Base-by-base conservation (phyloP, 2,329 filamentous ascomycete species). In the Hypoxylon sp. region DNA sequence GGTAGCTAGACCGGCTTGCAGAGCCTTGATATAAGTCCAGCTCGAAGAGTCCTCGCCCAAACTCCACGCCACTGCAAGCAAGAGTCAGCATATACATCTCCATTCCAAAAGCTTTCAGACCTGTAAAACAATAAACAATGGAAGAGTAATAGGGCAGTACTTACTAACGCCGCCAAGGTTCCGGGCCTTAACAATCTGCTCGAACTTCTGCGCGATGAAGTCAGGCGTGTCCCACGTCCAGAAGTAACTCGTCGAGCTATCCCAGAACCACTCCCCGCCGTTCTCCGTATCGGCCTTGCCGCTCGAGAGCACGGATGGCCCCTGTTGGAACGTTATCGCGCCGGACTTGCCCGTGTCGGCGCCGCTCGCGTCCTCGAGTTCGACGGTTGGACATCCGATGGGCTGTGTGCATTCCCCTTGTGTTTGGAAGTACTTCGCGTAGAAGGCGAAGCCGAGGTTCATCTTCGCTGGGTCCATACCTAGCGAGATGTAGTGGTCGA, bases 161-260 rank as follows among this genome's bases (percentile, higher is more conserved):
- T 71, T 69, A 74, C 73, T 92, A 3, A 91, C 87, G 14, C 91
- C 91, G 1, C 91, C 90, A 0, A 93, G 76, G 0, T 80, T 77
- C 73, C 85, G 83, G 30, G 81, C 80, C 29, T 81, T 78, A 2
- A 92, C 82, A 34, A 94, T 83, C 3, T 84, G 75, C 2, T 82
- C 78, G 62, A 92, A 87, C 79, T 94, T 94, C 61, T 81, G 79
- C 11, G 76, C 70, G 53, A 94, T 88, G 11, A 88, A 82, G 6
- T 82, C 81, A 0, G 84, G 81, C 0, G 88, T 91, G 65, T 94
- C 91, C 81, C 89, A 93, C 0, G 89, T 89, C 91, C 91, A 94
- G 84, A 91, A 94, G 37, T 29, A 90, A 75, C 57, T 84, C 78
- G 69, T 87, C 81, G 3, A 79, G 68, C 74, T 63, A 73, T 94